phyloP scores from a whole-genome alignment of 2,329 filamentous ascomycete species.

The Aureobasidium vineae region DNA sequence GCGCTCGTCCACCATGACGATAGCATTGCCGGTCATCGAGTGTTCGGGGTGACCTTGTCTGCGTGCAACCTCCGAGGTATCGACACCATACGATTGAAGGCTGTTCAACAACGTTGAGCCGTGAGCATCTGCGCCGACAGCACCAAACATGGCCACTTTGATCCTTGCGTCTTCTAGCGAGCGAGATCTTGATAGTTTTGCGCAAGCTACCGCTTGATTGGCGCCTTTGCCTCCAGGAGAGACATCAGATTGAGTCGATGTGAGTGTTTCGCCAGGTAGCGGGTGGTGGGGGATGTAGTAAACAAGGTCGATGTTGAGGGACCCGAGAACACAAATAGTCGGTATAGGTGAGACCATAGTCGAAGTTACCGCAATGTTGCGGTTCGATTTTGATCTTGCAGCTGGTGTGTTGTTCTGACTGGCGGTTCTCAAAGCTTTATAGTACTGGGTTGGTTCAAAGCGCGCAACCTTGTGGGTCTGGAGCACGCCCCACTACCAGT shows the following conservation, averaged over 20 bases:
- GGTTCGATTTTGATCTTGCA: neutral
- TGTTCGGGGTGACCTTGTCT: conserved; percentile 35
- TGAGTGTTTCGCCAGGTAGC: conserved; percentile 80
- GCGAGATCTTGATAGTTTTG: conserved; percentile 56
- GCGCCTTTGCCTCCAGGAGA: conserved; percentile 90
- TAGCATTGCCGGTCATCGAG: conserved; percentile 49
- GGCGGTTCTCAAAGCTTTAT: neutral
- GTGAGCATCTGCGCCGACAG: conserved; percentile 50
- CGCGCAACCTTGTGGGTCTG: neutral
- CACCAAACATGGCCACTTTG: conserved; percentile 51
- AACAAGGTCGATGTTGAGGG: conserved; percentile 91
- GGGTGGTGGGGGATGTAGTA: conserved; percentile 83
- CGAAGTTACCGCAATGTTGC: neutral
- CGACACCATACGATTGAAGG: conserved; percentile 47
- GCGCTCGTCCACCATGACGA: conserved; percentile 50
- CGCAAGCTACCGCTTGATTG: conserved; percentile 89
- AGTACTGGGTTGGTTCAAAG: neutral
- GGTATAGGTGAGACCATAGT: neutral
- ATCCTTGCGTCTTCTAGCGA: conserved; percentile 36
- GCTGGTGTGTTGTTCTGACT: neutral
- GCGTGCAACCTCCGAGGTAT: conserved; percentile 42
- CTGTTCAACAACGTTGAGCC: conserved; percentile 42
- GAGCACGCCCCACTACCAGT: neutral
- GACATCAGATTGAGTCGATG: conserved; percentile 70
- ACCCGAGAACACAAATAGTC: conserved; percentile 65